Evolutionary conservation across 371 early-diverging fungal genomes (phyloP).

Genomic region (Lichtheimia hyalospora): DNA sequence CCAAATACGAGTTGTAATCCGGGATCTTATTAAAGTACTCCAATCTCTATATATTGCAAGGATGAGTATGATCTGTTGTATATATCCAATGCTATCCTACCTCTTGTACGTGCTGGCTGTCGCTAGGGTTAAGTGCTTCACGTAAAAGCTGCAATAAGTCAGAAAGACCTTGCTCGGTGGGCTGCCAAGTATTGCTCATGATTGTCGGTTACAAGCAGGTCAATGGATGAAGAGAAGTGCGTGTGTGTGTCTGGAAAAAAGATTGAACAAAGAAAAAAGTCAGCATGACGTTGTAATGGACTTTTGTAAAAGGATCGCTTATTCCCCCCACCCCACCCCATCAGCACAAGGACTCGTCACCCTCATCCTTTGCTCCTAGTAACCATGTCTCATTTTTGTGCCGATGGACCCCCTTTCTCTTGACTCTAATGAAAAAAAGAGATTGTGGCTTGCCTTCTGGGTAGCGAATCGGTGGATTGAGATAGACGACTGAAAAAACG

Average conservation of each 20-base stretch:
- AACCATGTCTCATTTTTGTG: too few species aligned
- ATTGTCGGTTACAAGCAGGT: neutral
- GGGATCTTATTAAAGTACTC: conserved; percentile 82
- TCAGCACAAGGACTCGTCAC: too few species aligned
- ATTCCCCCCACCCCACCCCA: too few species aligned
- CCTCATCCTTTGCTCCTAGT: too few species aligned
- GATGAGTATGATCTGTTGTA: neutral
- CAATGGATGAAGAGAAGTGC: neutral
- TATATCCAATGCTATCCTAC: conserved; percentile 19
- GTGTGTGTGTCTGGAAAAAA: too few species aligned
- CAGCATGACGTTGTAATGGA: too few species aligned
- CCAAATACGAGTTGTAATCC: conserved; percentile 88
- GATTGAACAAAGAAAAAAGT: too few species aligned
- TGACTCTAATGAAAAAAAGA: neutral
- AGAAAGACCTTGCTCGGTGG: conserved; percentile 48
- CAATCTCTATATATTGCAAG: conserved; percentile 61
- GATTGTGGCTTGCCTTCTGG: neutral
- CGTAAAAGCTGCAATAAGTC: conserved; percentile 48
- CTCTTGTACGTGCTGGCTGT: conserved; percentile 43
- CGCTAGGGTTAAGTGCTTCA: conserved; percentile 47
- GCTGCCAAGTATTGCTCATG: conserved; percentile 49
- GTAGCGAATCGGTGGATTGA: too few species aligned
- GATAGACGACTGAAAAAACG: neutral
- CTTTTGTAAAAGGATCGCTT: too few species aligned
- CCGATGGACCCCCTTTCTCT: too few species aligned